Evolutionary conservation across 495 filamentous ascomycete species (phyloP).

Genomic region (Penicillium riverlandense): DNA sequence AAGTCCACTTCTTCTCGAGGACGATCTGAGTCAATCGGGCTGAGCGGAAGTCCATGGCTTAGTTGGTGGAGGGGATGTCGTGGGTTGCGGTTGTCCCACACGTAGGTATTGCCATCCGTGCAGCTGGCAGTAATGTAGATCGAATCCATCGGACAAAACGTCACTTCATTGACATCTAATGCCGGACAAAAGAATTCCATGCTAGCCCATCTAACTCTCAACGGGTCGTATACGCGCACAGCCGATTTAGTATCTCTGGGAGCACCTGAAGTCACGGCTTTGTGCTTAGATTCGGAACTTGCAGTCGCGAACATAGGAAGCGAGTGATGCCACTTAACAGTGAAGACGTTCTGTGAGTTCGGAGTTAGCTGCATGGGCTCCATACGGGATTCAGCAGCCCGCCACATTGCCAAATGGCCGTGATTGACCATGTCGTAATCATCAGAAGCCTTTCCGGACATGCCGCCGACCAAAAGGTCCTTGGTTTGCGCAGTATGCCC

Average conservation of each 20-base stretch:
- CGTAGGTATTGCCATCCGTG: slow-evolving; percentile 73
- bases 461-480: slow-evolving; percentile 66
- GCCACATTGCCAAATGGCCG: slow-evolving; percentile 73
- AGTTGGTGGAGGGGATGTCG: slow-evolving; percentile 56
- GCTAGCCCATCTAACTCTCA: slow-evolving; percentile 12
- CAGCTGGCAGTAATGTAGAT: slow-evolving; percentile 73
- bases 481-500: slow-evolving; percentile 43
- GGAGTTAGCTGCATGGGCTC: slow-evolving; percentile 36
- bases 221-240: slow-evolving; percentile 46
- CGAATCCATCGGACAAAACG: slow-evolving; percentile 37
- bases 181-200: slow-evolving; percentile 63
- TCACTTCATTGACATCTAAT: slow-evolving; percentile 80
- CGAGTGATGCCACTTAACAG: slow-evolving; percentile 68
- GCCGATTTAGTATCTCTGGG: slow-evolving; percentile 37
- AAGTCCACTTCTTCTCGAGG: slow-evolving; percentile 64
- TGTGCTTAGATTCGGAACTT: slow-evolving; percentile 40
- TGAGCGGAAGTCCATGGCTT: slow-evolving; percentile 59
- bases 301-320: slow-evolving; percentile 53
- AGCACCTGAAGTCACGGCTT: slow-evolving; percentile 17
- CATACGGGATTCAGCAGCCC: slow-evolving; percentile 42
- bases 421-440: slow-evolving; percentile 45
- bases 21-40: slow-evolving; percentile 48
- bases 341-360: slow-evolving; percentile 68
- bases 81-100: slow-evolving; percentile 70
- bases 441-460: slow-evolving; percentile 54